Percentiles rank a stretch among this genome's conserved stretches.
Evolutionary conservation across 257 asterid genomes (phyloP).

Genomic region (Primulina huaijiensis): DNA sequence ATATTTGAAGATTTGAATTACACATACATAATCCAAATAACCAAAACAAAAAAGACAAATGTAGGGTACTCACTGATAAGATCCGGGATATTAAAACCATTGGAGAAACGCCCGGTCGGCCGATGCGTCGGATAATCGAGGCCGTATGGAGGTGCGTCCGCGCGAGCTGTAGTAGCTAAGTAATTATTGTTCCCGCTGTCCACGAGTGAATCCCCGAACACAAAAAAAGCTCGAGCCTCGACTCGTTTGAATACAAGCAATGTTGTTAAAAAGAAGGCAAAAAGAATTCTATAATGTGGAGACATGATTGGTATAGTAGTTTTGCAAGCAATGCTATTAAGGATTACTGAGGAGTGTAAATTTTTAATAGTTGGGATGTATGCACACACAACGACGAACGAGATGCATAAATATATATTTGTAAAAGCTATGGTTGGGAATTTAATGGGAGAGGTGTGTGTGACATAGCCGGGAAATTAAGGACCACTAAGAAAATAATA

Average conservation of each 20-base stretch:
- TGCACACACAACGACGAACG: background rate
- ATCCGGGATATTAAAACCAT: conserved; percentile 61
- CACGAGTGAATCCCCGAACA: conserved; percentile 65
- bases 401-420: background rate
- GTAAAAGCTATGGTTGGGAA: conserved; percentile 4
- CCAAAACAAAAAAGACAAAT: background rate
- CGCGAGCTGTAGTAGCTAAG: conserved; percentile 57
- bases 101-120: conserved; percentile 65
- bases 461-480: conserved; percentile 16
- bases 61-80: conserved; percentile 42
- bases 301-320: conserved; percentile 13
- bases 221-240: conserved; percentile 46
- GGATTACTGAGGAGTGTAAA: background rate
- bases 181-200: conserved; percentile 67
- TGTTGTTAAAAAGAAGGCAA: conserved; percentile 20
- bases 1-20: too few relatives aligned
- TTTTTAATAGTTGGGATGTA: background rate
- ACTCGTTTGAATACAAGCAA: conserved; percentile 17
- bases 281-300: conserved; percentile 19
- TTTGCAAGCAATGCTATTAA: conserved; percentile 13
- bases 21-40: too few relatives aligned
- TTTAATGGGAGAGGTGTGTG: conserved; percentile 15
- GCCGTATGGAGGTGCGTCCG: conserved; percentile 63
- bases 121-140: conserved; percentile 50
- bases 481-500: conserved; percentile 13